Percentiles rank a stretch among this genome's conserved stretches.
Conservation (phyloP, 1,139 yeast genomes). For the Saccharomyces hybrid region DNA sequence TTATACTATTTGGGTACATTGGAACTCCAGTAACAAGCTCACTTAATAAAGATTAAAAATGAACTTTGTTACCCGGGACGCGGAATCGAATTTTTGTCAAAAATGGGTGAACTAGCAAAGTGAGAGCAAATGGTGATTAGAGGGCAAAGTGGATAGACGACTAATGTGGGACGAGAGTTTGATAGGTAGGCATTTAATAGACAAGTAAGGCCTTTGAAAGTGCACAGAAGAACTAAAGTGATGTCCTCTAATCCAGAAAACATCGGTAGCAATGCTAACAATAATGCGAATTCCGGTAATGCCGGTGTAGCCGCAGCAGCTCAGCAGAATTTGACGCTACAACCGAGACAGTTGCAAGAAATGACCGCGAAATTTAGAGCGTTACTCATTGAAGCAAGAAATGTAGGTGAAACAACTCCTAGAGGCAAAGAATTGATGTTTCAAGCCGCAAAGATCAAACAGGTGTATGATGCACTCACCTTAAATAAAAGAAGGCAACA, state of each 20-base stretch:
- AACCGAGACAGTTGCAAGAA: conserved; percentile 54
- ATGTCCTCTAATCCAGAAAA: background rate
- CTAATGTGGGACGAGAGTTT: no score
- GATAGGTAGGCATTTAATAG: no score
- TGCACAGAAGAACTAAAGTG: no score
- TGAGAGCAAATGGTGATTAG: no score
- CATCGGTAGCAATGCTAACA: background rate
- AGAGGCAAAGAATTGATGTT: conserved; percentile 62
- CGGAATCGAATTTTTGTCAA: no score
- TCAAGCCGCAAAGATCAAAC: conserved; percentile 57
- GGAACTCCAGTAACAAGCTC: no score
- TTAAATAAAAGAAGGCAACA: conserved; percentile 27
- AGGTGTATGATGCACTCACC: conserved; percentile 23
- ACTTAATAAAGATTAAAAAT: no score
- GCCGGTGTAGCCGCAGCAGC: conserved; percentile 4
- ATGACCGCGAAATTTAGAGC: conserved; percentile 52
- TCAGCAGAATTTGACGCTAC: conserved; percentile 20
- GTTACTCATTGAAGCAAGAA: conserved; percentile 57
- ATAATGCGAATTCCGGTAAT: conserved; percentile 2
- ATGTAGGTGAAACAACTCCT: conserved; percentile 49
- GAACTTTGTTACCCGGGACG: no score
- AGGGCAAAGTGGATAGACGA: no score
- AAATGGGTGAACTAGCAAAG: no score
- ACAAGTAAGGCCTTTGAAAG: no score
- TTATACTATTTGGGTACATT: no score